Evolutionary conservation across 1,139 yeast genomes (phyloP), one percentile per base, ranked within the genome.

Genomic region (Pneumocystis carinii): DNA sequence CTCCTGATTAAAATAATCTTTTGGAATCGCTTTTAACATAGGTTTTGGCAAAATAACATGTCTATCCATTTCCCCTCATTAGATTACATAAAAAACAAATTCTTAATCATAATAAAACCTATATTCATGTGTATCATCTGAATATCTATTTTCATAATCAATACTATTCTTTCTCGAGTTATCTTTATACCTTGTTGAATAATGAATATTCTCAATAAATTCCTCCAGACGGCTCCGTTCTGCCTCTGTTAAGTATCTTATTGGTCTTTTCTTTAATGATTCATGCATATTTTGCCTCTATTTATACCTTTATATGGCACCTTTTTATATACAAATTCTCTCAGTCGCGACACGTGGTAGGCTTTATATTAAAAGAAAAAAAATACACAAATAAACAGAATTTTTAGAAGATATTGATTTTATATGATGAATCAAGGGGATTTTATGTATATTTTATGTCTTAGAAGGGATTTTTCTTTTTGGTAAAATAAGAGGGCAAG

Each of bases 31-130:
- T 74, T 90, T 90, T 66, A 94, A 81, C 96, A 94, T 89, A 68
- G 87, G 88, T 72, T 94, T 90, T 67, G 99, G 99, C 66, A 94
- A 81, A 83, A 92, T 92, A 62, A 94, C 99, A 73, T 94, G 99
- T 72, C 98, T 81, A 24, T 10, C 12, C 10, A 48, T 24, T 14
- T 37, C 19, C 2, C 3, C 3, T 19, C n/a, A 48, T 48, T 2
- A 48, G 14, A 15, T 14, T 12, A 14, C 37, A 37, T 14, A 39
- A 36, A 59, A 53, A 57, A 59, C 32, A n/a, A 48, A n/a, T 48
- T 19, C 35, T 32, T 24, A 48, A 2, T 2, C 8, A 17, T 32
- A 17, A 42, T 12, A 39, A 63, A 68, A 68, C 60, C 55, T 48
- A 65, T 70, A 86, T 76, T 92, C 98, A 72, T 82, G 87, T 62